These are phyloP conservation scores for Metschnikowia koreensis DNA, from an alignment of 805 yeast genomes.

Conservation along the genomic window DNA sequence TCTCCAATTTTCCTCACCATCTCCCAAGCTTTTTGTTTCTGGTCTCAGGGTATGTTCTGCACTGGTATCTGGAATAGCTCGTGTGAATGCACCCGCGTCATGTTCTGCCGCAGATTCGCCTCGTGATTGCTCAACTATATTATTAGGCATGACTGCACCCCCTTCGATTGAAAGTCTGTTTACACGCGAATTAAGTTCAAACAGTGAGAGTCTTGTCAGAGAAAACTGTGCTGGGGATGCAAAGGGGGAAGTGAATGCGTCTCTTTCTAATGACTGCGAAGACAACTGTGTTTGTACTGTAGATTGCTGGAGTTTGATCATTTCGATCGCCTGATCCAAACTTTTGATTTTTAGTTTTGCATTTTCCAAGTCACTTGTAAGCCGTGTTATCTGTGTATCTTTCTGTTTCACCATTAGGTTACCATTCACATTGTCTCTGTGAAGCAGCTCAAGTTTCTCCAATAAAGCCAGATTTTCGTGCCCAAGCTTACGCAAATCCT, in stretches of 20 bases:
- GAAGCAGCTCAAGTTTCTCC: slow-evolving; percentile 8
- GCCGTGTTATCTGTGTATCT: slow-evolving; percentile 64
- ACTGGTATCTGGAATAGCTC: not conserved
- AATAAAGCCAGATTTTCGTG: slow-evolving; percentile 19
- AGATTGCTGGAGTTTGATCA: slow-evolving; percentile 28
- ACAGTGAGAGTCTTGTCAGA: slow-evolving; percentile 25
- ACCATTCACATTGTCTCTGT: slow-evolving; percentile 43
- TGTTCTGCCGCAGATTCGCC: not conserved
- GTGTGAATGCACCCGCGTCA: not conserved
- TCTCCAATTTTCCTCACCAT: slow-evolving; percentile 72
- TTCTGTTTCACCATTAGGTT: slow-evolving; percentile 57
- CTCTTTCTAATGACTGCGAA: slow-evolving; percentile 3
- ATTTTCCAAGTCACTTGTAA: slow-evolving; percentile 60
- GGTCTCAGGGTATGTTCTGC: not conserved
- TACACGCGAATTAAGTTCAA: slow-evolving; percentile 42
- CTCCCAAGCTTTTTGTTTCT: not conserved
- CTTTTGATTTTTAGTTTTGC: slow-evolving; percentile 52
- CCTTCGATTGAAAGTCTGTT: slow-evolving; percentile 39
- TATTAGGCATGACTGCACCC: not conserved
- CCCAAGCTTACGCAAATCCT: slow-evolving; percentile 30
- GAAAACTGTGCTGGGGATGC: slow-evolving; percentile 14
- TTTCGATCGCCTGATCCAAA: slow-evolving; percentile 46
- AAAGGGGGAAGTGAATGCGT: slow-evolving; percentile 14
- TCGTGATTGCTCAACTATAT: not conserved
- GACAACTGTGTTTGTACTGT: slow-evolving; percentile 8